Percentiles rank a stretch among this genome's conserved stretches.
phyloP scores from a whole-genome alignment of 1,284 basidiomycete species.

The Rhizoctonia solani region DNA sequence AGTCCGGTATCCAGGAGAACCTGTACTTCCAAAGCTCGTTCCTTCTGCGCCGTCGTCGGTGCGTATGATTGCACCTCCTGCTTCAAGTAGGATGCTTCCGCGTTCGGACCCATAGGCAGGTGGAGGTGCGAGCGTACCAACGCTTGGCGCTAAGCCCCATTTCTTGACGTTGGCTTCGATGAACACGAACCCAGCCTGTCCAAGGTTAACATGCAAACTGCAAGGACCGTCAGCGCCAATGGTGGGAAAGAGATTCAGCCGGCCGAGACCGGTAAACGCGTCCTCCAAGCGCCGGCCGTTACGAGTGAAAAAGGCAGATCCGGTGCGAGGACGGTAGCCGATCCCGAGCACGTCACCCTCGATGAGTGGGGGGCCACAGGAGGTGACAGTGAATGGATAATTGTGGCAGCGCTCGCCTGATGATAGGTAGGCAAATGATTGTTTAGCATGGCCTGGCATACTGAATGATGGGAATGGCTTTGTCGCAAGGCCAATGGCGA shows the following conservation, averaged over 20 bases:
- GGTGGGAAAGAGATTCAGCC: conserved; percentile 92
- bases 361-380: conserved; percentile 84
- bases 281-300: conserved; percentile 96
- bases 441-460: conserved; percentile 83
- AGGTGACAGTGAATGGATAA: conserved; percentile 88
- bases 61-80: conserved; percentile 66
- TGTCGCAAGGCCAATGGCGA: conserved; percentile 88
- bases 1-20: conserved; percentile 49
- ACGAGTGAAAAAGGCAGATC: conserved; percentile 96
- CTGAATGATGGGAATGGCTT: conserved; percentile 95
- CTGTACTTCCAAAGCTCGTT: conserved; percentile 29
- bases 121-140: conserved; percentile 91
- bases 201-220: conserved; percentile 92
- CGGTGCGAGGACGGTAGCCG: conserved; percentile 89
- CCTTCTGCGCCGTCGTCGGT: conserved; percentile 44
- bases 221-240: conserved; percentile 93
- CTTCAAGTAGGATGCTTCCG: conserved; percentile 90
- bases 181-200: conserved; percentile 95
- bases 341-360: conserved; percentile 95
- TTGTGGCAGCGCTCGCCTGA: conserved; percentile 98
- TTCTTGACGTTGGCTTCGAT: conserved; percentile 99
- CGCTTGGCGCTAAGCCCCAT: conserved; percentile 94
- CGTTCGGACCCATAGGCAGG: conserved; percentile 94
- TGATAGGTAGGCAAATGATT: conserved; percentile 96
- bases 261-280: conserved; percentile 84